Evolutionary conservation across 768 basidiomycete species (phyloP).

Genomic region (Boletus eberwhitei): DNA sequence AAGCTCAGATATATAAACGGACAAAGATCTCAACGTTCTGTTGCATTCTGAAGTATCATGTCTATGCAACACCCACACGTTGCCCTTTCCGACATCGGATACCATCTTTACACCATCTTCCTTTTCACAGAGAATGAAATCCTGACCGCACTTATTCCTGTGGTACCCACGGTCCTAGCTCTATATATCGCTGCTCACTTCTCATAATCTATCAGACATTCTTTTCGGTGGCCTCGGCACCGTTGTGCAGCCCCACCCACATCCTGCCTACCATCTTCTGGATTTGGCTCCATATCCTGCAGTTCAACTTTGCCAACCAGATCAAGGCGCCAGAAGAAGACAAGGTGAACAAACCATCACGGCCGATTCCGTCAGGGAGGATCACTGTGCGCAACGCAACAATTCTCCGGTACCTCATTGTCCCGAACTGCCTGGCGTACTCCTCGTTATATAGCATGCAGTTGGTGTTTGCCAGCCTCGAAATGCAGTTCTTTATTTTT

Average conservation of each 20-base stretch:
- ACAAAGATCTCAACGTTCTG: background rate
- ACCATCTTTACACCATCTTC: slow-evolving; percentile 31
- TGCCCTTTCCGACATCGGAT: slow-evolving; percentile 12
- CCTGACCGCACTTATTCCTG: slow-evolving; percentile 44
- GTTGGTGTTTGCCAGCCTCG: slow-evolving; percentile 32
- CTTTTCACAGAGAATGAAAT: slow-evolving; percentile 48
- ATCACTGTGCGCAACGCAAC: slow-evolving; percentile 36
- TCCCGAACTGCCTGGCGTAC: slow-evolving; percentile 31
- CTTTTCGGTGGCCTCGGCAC: slow-evolving; percentile 33
- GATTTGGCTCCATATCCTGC: slow-evolving; percentile 45
- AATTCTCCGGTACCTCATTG: slow-evolving; percentile 35
- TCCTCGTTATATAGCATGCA: slow-evolving; percentile 33
- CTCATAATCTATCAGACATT: slow-evolving; percentile 25
- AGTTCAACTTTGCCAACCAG: slow-evolving; percentile 45
- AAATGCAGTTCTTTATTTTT: slow-evolving; percentile 31
- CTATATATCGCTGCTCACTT: background rate
- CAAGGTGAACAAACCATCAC: slow-evolving; percentile 40
- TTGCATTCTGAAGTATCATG: slow-evolving; percentile 8
- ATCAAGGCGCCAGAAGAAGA: slow-evolving; percentile 41
- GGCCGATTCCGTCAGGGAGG: slow-evolving; percentile 44
- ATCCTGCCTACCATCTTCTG: slow-evolving; percentile 35
- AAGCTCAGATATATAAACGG: background rate
- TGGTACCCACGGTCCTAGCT: slow-evolving; percentile 31
- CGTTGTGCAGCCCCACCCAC: slow-evolving; percentile 16
- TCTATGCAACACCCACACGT: slow-evolving; percentile 9